phyloP scores from a whole-genome alignment of 2,329 filamentous ascomycete genomes.

The Ilyonectria robusta region DNA sequence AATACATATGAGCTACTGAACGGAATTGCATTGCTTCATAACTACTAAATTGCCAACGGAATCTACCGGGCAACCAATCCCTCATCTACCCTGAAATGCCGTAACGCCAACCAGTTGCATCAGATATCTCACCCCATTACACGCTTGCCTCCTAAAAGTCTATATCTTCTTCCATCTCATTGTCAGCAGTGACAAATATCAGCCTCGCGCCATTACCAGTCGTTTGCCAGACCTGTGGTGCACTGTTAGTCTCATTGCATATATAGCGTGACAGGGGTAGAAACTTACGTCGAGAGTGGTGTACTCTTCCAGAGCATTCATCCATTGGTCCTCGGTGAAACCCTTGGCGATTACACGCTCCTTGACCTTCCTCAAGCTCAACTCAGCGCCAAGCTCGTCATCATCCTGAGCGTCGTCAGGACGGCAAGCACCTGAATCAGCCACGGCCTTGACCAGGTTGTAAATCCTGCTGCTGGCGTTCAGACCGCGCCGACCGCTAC shows the following conservation, averaged over 20 bases:
- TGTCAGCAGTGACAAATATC: slow-evolving; percentile 76
- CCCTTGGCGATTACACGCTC: slow-evolving; percentile 96
- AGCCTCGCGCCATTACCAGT: slow-evolving; percentile 78
- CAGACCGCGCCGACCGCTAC: slow-evolving; percentile 73
- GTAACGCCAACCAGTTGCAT: slow-evolving; percentile 51
- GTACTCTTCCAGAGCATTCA: slow-evolving; percentile 90
- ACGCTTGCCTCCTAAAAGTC: slow-evolving; percentile 50
- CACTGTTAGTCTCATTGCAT: slow-evolving; percentile 54
- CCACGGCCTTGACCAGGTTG: slow-evolving; percentile 90
- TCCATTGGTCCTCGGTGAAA: slow-evolving; percentile 95
- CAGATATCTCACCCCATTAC: slow-evolving; percentile 38
- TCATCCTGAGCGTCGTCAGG: slow-evolving; percentile 75
- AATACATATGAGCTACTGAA: background rate
- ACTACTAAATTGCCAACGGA: slow-evolving; percentile 30
- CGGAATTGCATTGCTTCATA: slow-evolving; percentile 31
- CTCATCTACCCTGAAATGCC: slow-evolving; percentile 44
- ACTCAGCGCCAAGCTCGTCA: slow-evolving; percentile 71
- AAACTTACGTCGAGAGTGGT: slow-evolving; percentile 87
- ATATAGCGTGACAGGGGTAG: background rate
- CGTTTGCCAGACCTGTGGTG: slow-evolving; percentile 81
- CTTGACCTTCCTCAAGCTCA: slow-evolving; percentile 90
- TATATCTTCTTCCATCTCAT: slow-evolving; percentile 64
- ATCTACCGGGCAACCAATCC: slow-evolving; percentile 34
- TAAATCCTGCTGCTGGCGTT: slow-evolving; percentile 93
- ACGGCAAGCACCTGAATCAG: slow-evolving; percentile 87